Conservation (phyloP, 495 filamentous ascomycete species). For the Astrocystis sublimbata region DNA sequence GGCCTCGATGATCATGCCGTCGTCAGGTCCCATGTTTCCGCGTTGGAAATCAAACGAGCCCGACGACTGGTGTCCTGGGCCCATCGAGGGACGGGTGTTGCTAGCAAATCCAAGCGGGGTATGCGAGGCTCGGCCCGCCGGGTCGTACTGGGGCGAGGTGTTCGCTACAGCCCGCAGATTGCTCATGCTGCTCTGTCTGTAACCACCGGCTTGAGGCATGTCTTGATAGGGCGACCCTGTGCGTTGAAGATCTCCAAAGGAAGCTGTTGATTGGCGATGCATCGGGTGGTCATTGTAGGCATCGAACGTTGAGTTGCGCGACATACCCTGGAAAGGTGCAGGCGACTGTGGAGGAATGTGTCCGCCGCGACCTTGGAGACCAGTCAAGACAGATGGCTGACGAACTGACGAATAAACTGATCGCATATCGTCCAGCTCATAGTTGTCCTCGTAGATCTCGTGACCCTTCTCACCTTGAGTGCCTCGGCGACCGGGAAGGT, state of each 20-base stretch:
- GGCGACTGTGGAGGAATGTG: conserved; percentile 84
- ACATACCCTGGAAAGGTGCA: conserved; percentile 60
- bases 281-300: conserved; percentile 43
- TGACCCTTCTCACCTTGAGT: conserved; percentile 65
- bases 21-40: conserved; percentile 65
- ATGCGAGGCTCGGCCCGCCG: conserved; percentile 37
- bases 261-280: conserved; percentile 53
- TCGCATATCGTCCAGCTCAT: conserved; percentile 98
- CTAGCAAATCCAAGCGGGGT: conserved; percentile 43
- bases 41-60: conserved; percentile 79
- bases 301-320: conserved; percentile 40
- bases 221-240: conserved; percentile 54
- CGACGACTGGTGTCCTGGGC: conserved; percentile 56
- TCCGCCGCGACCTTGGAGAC: conserved; percentile 68
- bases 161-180: conserved; percentile 40
- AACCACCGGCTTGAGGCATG: conserved; percentile 32
- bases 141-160: conserved; percentile 31
- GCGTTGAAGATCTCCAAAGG: conserved; percentile 47
- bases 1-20: conserved; percentile 75
- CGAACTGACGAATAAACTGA: conserved; percentile 94
- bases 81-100: conserved; percentile 42
- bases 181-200: conserved; percentile 36
- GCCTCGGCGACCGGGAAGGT: conserved; percentile 88
- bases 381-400: conserved; percentile 88
- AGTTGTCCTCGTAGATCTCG: conserved; percentile 65